Evolutionary conservation across 2,329 filamentous ascomycete genomes (phyloP), one percentile per base, ranked within the genome.

Genomic region (Hirsutella rhossiliensis): DNA sequence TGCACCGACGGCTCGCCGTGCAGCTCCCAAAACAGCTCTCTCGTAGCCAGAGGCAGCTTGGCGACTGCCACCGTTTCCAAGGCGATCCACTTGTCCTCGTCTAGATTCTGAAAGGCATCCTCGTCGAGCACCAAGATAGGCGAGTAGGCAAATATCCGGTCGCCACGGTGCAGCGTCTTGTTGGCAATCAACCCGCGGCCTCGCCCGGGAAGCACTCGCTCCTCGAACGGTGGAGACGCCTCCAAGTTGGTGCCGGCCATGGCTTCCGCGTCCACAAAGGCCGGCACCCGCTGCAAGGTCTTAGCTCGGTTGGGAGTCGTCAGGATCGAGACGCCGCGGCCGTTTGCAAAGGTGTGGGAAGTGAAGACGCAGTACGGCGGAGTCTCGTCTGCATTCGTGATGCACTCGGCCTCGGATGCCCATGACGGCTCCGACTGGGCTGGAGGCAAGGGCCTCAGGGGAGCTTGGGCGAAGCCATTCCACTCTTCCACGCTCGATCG

Each of bases 291-390:
- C 23, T 55, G 55, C 9, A 63, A 45, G 29, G 51, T 51, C n/a
- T 41, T 48, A 3, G 62, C 62, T 41, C 64, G 58, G 12, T 51
- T 48, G 1, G 56, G 46, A 8, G 57, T 59, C 38, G 63, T 68
- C 29, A 69, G 41, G 42, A 69, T 49, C 19, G 62, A 60, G 40
- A 67, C 60, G 42, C 66, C 66, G 13, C 62, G 53, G 28, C 57
- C 58, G 15, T 53, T 48, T 34, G 62, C 65, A 43, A 67, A 66
- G 12, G 46, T 46, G 4, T 50, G 42, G 45, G 58, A 57, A 15
- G 60, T 50, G 49, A 60, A 69, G 46, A 64, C 57, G 52, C 64
- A 68, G 49, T 5, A 44, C 6, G 19, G n/a, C 3, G 23, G 15
- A 5, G 13, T 8, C 23, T 38, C 18, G 4, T 42, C 15, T 15